phyloP scores from a whole-genome alignment of 805 yeast species.

The Myxozyma monticola region DNA sequence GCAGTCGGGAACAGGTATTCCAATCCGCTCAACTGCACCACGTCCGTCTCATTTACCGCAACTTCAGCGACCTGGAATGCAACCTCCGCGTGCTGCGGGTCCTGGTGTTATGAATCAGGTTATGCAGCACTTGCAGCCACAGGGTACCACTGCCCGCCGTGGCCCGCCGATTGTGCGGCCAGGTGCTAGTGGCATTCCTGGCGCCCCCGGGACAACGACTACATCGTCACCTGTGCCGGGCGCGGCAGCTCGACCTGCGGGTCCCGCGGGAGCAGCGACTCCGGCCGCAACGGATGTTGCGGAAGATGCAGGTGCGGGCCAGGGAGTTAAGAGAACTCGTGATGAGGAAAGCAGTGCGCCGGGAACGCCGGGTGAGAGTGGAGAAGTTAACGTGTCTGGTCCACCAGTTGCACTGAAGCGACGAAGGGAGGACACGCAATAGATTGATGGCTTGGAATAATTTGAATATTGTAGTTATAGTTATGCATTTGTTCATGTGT shows the following conservation, averaged over 20 bases:
- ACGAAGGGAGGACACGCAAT: constrained; percentile 22
- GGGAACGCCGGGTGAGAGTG: constrained; percentile 4
- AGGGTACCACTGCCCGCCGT: neutral
- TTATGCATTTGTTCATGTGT: too few relatives aligned
- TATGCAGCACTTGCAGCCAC: constrained; percentile 17
- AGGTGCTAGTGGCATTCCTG: neutral
- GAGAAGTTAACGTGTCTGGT: constrained; percentile 2
- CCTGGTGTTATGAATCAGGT: constrained; percentile 1
- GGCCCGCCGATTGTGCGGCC: constrained; percentile 13
- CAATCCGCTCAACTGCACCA: neutral
- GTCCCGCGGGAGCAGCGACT: constrained; percentile 1
- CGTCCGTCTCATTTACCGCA: constrained; percentile 23
- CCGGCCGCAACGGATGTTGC: neutral
- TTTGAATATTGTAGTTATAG: too few relatives aligned
- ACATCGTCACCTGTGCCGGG: constrained; percentile 1
- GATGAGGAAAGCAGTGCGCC: constrained; percentile 11
- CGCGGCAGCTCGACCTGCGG: constrained; percentile 2
- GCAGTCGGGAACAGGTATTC: too few relatives aligned
- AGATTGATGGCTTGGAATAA: too few relatives aligned
- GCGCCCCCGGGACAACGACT: neutral
- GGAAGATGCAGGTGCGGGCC: neutral
- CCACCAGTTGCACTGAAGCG: constrained; percentile 25
- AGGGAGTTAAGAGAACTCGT: constrained; percentile 11
- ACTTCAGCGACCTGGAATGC: constrained; percentile 19
- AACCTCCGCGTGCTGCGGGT: constrained; percentile 1